Evolutionary conservation across 306 rosid species (phyloP).

Genomic region (Albizia julibrissin): DNA sequence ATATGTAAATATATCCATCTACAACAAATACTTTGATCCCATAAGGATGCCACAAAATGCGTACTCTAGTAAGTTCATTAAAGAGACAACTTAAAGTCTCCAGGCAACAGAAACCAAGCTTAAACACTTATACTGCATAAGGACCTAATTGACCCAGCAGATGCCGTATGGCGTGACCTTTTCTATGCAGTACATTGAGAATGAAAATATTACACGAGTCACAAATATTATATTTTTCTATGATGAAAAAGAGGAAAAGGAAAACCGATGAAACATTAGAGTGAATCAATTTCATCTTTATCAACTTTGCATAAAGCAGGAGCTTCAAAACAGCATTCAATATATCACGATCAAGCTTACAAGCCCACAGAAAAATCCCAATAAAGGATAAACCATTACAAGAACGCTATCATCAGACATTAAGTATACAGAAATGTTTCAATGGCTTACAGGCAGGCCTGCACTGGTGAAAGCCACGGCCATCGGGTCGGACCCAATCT

Average conservation of each 20-base stretch:
- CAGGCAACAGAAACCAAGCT: slow-evolving; percentile 4
- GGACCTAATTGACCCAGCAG: not conserved
- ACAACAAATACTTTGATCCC: not conserved
- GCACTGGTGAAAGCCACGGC: slow-evolving; percentile 85
- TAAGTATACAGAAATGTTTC: not conserved
- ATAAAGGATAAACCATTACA: not conserved
- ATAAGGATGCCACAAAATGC: not conserved
- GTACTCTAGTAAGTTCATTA: not conserved
- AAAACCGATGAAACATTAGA: not conserved
- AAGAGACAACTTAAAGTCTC: not conserved
- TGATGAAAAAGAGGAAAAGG: not conserved
- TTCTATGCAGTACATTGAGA: not conserved
- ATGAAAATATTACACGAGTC: not conserved
- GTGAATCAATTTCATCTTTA: not conserved
- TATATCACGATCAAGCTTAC: not conserved
- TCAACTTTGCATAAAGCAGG: not conserved
- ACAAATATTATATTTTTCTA: not conserved
- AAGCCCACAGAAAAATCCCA: not conserved
- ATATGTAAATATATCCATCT: not conserved
- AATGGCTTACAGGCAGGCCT: slow-evolving; percentile 80
- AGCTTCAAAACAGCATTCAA: not conserved
- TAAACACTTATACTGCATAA: not conserved
- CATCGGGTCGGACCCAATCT: slow-evolving; percentile 86
- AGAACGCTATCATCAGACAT: not conserved
- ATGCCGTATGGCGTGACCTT: slow-evolving; percentile 17